Conservation (phyloP, 371 early-diverging fungal genomes). For the Nematocida displodere region DNA sequence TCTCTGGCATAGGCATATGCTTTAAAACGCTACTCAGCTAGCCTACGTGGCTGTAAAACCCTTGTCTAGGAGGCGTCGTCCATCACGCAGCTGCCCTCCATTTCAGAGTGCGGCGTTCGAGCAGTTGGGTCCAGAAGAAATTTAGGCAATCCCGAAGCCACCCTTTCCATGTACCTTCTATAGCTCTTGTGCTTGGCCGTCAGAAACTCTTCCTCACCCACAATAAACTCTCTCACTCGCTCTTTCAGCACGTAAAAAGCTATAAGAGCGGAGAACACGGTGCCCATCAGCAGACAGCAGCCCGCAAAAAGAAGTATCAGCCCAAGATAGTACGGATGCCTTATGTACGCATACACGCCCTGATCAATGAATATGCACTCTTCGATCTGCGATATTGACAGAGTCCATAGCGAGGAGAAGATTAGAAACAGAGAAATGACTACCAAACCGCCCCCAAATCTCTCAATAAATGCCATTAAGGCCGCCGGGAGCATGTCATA, state of each 20-base stretch:
- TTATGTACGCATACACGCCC: conserved; percentile 48
- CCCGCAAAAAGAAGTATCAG: conserved; percentile 23
- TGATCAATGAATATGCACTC: conserved; percentile 42
- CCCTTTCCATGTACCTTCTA: conserved; percentile 22
- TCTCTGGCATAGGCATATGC: too few species aligned
- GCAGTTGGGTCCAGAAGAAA: too few species aligned
- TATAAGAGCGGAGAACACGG: background rate
- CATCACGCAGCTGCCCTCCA: too few species aligned
- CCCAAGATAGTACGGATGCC: conserved; percentile 52
- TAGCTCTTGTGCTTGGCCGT: conserved; percentile 41
- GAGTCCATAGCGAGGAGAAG: conserved; percentile 40
- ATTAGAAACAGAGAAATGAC: conserved; percentile 4
- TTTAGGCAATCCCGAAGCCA: conserved; percentile 23
- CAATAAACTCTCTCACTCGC: background rate
- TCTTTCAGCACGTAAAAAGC: conserved; percentile 6
- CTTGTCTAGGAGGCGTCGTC: too few species aligned
- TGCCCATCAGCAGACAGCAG: conserved; percentile 12
- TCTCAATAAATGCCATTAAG: background rate
- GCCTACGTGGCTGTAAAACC: too few species aligned
- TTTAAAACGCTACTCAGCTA: too few species aligned
- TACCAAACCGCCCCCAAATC: conserved; percentile 19
- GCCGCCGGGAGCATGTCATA: background rate
- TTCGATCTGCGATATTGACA: conserved; percentile 3
- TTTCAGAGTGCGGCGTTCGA: too few species aligned
- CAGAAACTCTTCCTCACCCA: conserved; percentile 11